Evolutionary conservation across 768 basidiomycete species (phyloP), one percentile per base, ranked within the genome.

Genomic region (Dentipellis fragilis): DNA sequence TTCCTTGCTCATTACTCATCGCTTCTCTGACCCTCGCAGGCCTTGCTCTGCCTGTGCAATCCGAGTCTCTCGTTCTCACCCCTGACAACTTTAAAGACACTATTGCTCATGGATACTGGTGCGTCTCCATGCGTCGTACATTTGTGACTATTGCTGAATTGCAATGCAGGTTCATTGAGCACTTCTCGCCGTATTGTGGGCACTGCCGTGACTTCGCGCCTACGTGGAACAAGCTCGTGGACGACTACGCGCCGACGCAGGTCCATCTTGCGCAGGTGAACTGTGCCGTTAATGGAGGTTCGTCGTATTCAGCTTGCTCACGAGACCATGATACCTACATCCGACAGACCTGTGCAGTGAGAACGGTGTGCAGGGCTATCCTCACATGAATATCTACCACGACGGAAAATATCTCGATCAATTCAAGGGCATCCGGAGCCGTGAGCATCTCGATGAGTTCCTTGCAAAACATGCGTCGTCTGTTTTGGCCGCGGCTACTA

Each of bases 131-230:
- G 38, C 16, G 29, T 29, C 1, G 34, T 19, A 12, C 22, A 14
- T 42, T 9, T 42, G 40, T 42, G 37, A 49, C 17, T 17, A 21
- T n/a, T 35, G 56, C 23, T 52, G 29, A 35, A 17, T 10, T 37
- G 40, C 42, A 21, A 10, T 34, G 16, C 58, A 77, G 83, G 83
- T 83, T 94, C 57, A 73, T 95, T 50, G 92, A 95, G 63, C 86
- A 89, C 68, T 96, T 81, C 66, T 93, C 89, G 1, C 93, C 93
- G 0, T 85, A 84, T 64, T 96, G 93, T 63, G 66, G 68, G 4
- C 93, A 95, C 65, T 96, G 93, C 68, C 75, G 76, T 35, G 66
- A 71, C 0, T 95, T 96, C 62, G 83, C 81, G 10, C 86, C 93
- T 0, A 91, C 85, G 23, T 96, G 93, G 92, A 74, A 82, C 45